Evolutionary conservation across 441 rosid genomes (phyloP), one percentile per base, ranked within the genome.

Genomic region (Arabidopsis hybrid): DNA sequence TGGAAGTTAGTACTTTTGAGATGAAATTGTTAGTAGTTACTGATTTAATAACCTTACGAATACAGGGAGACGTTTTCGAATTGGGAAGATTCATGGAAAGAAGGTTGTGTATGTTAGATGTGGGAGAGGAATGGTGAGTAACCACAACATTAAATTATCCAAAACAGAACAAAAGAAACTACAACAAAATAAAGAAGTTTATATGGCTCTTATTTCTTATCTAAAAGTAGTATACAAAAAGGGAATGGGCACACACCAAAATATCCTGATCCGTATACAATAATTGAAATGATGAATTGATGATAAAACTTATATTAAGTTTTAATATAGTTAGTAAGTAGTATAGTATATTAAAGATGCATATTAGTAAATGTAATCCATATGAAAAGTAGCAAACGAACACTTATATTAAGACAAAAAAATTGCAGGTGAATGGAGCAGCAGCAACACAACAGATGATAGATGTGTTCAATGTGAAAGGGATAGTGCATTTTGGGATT

Each of bases 401-500:
- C 21, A 14, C 10, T 47, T 45, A 36, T 38, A 29, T 51, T 40
- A 40, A 0, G 6, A 46, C 10, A 6, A 56, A 34, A 21, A 45
- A 18, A 17, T 46, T 38, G 60, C 46, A 83, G 88, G 81, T 80
- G 6, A 88, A 86, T 16, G 88, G 88, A 40, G 87, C 85, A 45
- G 84, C 85, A 55, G 81, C 82, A 61, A 82, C 85, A 45, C 90
- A 88, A 32, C 87, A 85, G 60, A 75, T 86, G 86, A 18, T 83
- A 59, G 87, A 85, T 65, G 6, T 73, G 62, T 86, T 88, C 76
- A 70, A 60, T 6, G 3, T 85, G 4, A 53, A 2, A 42, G 88
- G 88, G 1, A 80, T 86, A 0, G 78, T 86, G 13, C 90, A 86
- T 74, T 88, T 85, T 46, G 90, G 88, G 1, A 88, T 85, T 67